A percentile compares a stretch with the other conserved stretches of the same genome.
phyloP scores from a whole-genome alignment of 2,329 filamentous ascomycete species.

The Monosporascus sp. region DNA sequence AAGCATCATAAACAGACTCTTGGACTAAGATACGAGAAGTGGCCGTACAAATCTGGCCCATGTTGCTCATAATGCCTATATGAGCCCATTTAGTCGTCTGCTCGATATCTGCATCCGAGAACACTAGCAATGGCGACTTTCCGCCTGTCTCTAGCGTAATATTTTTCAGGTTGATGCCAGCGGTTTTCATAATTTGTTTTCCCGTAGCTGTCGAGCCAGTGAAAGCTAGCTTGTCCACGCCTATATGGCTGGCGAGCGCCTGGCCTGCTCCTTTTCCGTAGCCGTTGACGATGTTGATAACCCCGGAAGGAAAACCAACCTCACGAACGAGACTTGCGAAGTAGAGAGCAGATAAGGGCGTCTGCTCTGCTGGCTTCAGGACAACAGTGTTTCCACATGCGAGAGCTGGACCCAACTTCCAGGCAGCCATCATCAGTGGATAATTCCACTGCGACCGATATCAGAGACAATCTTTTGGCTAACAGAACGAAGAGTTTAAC shows the following conservation, averaged over 20 bases:
- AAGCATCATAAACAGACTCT: slow-evolving; percentile 55
- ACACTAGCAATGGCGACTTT: slow-evolving; percentile 60
- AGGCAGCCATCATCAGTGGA: slow-evolving; percentile 59
- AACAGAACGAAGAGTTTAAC: no score
- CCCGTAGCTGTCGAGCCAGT: slow-evolving; percentile 71
- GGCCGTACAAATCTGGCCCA: slow-evolving; percentile 61
- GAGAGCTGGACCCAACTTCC: slow-evolving; percentile 71
- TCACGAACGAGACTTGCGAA: slow-evolving; percentile 63
- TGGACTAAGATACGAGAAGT: slow-evolving; percentile 62
- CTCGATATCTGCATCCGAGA: slow-evolving; percentile 60
- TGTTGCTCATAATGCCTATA: slow-evolving; percentile 51
- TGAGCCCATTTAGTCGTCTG: slow-evolving; percentile 59
- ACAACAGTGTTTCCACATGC: slow-evolving; percentile 60
- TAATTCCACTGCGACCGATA: slow-evolving; percentile 27
- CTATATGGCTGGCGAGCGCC: slow-evolving; percentile 61
- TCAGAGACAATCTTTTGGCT: neutral
- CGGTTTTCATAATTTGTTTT: slow-evolving; percentile 70
- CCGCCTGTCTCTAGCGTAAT: slow-evolving; percentile 64
- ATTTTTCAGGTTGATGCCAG: slow-evolving; percentile 60
- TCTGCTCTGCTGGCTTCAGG: slow-evolving; percentile 63
- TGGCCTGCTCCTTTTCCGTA: slow-evolving; percentile 63
- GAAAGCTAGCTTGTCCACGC: slow-evolving; percentile 73
- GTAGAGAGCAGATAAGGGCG: slow-evolving; percentile 59
- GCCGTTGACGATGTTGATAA: slow-evolving; percentile 72
- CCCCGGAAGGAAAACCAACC: slow-evolving; percentile 72